phyloP scores from a whole-genome alignment of 176 grass and related monocot genomes.

The Carex pumila region DNA sequence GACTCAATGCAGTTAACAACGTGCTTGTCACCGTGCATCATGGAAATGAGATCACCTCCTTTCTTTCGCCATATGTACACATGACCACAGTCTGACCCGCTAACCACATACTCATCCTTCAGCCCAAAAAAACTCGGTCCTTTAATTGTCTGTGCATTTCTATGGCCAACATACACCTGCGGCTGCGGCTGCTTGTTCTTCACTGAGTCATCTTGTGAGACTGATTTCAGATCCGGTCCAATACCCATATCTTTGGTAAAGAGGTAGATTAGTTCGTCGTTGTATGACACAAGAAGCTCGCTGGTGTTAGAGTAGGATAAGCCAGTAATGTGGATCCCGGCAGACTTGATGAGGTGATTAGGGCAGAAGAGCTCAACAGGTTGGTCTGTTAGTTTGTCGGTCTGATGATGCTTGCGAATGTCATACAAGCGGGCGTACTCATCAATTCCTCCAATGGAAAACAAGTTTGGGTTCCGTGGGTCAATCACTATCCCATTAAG shows the following conservation, averaged over 20 bases:
- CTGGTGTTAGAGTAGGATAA: conserved; percentile 61
- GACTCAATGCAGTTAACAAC: conserved; percentile 71
- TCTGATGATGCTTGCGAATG: conserved; percentile 32
- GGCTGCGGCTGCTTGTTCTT: conserved; percentile 31
- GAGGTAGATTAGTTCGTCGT: conserved; percentile 67
- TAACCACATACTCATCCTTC: conserved; percentile 70
- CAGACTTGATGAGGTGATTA: conserved; percentile 42
- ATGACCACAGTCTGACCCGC: conserved; percentile 85
- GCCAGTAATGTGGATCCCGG: conserved; percentile 48
- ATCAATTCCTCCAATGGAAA: conserved; percentile 65
- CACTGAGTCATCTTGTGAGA: conserved; percentile 21
- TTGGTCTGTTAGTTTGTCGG: conserved; percentile 31
- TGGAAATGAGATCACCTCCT: conserved; percentile 55
- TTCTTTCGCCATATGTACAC: conserved; percentile 81
- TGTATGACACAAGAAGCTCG: conserved; percentile 82
- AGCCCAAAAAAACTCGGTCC: conserved; percentile 81
- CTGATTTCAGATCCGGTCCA: conserved; percentile 34
- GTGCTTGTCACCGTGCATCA: conserved; percentile 59
- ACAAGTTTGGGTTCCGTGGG: conserved; percentile 46
- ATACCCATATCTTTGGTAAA: conserved; percentile 61
- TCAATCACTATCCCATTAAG: conserved; percentile 78
- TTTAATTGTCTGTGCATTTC: conserved; percentile 73
- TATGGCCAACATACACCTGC: conserved; percentile 64
- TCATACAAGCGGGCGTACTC: conserved; percentile 78
- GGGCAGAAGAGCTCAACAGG: conserved; percentile 67